Evolutionary conservation across 2,329 filamentous ascomycete genomes (phyloP), one percentile per base, ranked within the genome.

Genomic region (Epichloe bromicola): DNA sequence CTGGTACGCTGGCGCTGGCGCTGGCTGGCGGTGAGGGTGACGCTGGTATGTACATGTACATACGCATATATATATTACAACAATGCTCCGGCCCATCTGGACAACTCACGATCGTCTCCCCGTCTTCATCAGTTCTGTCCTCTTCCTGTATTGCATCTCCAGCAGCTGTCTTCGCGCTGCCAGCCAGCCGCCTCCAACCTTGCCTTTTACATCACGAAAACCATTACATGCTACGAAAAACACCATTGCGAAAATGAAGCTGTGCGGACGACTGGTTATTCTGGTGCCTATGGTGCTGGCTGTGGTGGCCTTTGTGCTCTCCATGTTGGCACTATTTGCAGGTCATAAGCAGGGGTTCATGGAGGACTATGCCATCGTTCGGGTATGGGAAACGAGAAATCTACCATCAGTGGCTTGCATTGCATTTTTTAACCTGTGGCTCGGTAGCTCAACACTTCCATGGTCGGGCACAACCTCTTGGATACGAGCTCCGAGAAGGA

Each of bases 341-440:
- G 70, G 70, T 14, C 64, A 65, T 41, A 59, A 70, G 41, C 56
- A 66, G 51, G 69, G 69, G 1, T 70, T 71, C 50, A 66, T 72
- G 65, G 70, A 72, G 52, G 67, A 71, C 39, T 71, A 70, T 56
- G 68, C 65, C 49, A 57, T 72, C 43, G 59, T 67, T 39, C 61
- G 69, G 53, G 68, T 70, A 56, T 52, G 66, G 5, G n/a, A 45
- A 30, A 14, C 17, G 15, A 38, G 12, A 33, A 30, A 3, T n/a
- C 33, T 5, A n/a, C 10, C 26, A 11, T 30, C 26, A 10, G 8
- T 30, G 26, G 26, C 26, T 30, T 30, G 8, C 26, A 10, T n/a
- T 10, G 5, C 26, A 11, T 30, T 14, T 5, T n/a, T 33, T 33
- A 23, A 26, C 38, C 23, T 20, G 3, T 19, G 3, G 2, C 14